Base-by-base conservation (phyloP, 1,284 basidiomycete species). In the Ganoderma lingzhi region DNA sequence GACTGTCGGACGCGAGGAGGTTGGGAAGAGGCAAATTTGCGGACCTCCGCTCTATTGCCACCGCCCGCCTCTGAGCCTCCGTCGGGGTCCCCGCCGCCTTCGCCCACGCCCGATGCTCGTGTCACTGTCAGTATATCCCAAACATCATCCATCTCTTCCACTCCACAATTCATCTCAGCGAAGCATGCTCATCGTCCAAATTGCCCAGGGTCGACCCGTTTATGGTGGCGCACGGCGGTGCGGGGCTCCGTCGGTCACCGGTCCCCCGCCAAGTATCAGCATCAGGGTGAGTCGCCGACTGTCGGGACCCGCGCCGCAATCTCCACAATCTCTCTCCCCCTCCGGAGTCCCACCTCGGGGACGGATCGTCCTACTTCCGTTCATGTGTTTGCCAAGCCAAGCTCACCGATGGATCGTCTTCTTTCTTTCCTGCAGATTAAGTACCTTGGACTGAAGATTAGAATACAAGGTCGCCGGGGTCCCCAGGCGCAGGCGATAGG, bases 11-110 rank as follows among this genome's bases (percentile, higher is more conserved):
- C 39, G 53, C 65, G 30, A 23, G 39, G 53, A 55, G 53, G 28
- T 23, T 59, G 61, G 28, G 53, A 41, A 37, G 30, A 53, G 59
- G 19, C 59, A 23, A 23, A 23, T 30, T 41, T 14, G 61, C 51
- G 48, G 58, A 63, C 15, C 17, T 69, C 74, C 76, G 71, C 71
- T 70, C 72, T 73, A 75, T 67, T 35, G 65, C 76, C 76, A 67
- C 73, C 4, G 71, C 74, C 61, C 72, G 74, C 65, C 62, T 76
- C 62, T 75, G 70, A 74, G 53, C 53, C 15, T 9, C 41, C 51
- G 10, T n/a, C 58, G 42, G 12, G 23, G 59, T 32, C 55, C 30
- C 55, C 19, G 23, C 23, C 44, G 45, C n/a, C 17, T n/a, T 32
- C 48, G 28, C 23, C 3, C 3, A n/a, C 58, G 37, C 48, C 3